These are phyloP conservation scores for Fusarium udum DNA, from an alignment of 2,329 filamentous ascomycete genomes.

Conservation along the genomic window DNA sequence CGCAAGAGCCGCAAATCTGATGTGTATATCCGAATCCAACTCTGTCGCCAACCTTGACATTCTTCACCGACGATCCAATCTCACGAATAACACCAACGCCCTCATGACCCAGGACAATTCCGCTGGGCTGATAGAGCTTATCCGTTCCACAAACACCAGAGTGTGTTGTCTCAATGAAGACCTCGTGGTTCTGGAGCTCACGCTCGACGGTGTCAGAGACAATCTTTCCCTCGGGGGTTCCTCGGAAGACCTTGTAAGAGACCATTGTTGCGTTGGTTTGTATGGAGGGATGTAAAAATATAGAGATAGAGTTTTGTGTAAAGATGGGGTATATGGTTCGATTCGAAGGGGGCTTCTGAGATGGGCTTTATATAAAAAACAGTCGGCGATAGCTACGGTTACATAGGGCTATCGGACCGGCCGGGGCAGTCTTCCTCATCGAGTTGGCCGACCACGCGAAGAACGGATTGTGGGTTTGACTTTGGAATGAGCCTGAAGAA, in stretches of 20 bases:
- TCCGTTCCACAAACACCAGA: constrained; percentile 34
- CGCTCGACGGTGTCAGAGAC: constrained; percentile 22
- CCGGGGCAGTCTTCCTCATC: constrained; percentile 11
- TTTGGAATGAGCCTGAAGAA: neutral
- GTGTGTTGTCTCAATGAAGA: constrained; percentile 36
- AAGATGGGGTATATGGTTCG: neutral
- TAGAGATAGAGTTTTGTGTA: neutral
- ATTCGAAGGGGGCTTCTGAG: neutral
- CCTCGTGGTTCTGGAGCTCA: constrained; percentile 27
- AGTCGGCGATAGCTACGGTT: neutral
- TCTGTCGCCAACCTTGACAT: constrained; percentile 27
- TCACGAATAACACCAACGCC: constrained; percentile 29
- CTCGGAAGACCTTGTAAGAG: constrained; percentile 34
- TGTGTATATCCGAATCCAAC: constrained; percentile 36
- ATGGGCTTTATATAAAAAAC: constrained; percentile 18
- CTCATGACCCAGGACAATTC: constrained; percentile 23
- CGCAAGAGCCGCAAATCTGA: constrained; percentile 34
- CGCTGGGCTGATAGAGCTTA: constrained; percentile 28
- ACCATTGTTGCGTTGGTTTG: constrained; percentile 10
- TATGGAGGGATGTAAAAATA: neutral
- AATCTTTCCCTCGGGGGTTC: constrained; percentile 33
- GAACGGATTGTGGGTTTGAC: neutral
- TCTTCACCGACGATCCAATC: constrained; percentile 22
- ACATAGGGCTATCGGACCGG: neutral
- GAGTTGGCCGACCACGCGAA: neutral